These are phyloP conservation scores for Penicillium riverlandense DNA, from an alignment of 495 filamentous ascomycete genomes.

Conservation along the genomic window DNA sequence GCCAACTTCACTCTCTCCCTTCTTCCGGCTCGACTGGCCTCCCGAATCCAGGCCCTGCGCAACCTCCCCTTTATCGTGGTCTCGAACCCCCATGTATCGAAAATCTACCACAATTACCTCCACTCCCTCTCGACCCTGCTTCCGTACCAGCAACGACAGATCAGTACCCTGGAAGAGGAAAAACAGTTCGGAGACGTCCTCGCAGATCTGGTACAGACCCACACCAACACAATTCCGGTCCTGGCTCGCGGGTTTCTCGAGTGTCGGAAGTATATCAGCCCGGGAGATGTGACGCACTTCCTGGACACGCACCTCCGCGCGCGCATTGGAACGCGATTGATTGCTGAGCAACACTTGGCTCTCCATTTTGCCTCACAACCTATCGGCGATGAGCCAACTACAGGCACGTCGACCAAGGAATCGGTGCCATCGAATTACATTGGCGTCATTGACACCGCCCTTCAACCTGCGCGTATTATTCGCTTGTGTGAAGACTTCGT, in stretches of 20 bases:
- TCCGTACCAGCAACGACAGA: conserved; percentile 69
- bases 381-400: conserved; percentile 40
- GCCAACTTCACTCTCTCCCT: conserved; percentile 93
- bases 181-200: conserved; percentile 84
- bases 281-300: conserved; percentile 76
- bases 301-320: conserved; percentile 91
- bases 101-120: conserved; percentile 91
- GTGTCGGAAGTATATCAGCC: conserved; percentile 77
- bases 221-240: conserved; percentile 87
- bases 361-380: conserved; percentile 78
- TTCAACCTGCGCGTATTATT: conserved; percentile 74
- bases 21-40: conserved; percentile 87
- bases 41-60: conserved; percentile 83
- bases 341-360: conserved; percentile 95
- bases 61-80: conserved; percentile 97
- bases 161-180: conserved; percentile 80
- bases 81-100: conserved; percentile 83
- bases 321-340: conserved; percentile 85
- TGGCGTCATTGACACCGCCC: conserved; percentile 91
- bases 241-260: conserved; percentile 89
- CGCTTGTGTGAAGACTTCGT: conserved; percentile 82
- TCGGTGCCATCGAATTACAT: conserved; percentile 65
- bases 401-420: conserved; percentile 20
- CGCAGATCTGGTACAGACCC: conserved; percentile 86
- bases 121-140: conserved; percentile 86